phyloP scores from a whole-genome alignment of 176 grass and related monocot genomes.

The Urochloa ruziziensis region DNA sequence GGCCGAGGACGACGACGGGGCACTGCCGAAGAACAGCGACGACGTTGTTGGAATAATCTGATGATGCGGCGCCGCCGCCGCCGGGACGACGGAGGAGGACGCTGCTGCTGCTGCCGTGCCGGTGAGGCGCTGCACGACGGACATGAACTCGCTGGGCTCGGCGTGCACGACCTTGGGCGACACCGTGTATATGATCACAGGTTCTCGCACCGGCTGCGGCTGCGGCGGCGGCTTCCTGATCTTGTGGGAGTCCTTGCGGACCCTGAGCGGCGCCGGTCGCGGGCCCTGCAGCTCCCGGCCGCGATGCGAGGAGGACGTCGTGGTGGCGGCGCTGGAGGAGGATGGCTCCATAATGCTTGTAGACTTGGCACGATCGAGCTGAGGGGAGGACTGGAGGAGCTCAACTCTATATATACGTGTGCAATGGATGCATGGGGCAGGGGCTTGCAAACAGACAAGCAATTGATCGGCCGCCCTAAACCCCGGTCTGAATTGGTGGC shows the following conservation, averaged over 20 bases:
- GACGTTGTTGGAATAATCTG: not conserved
- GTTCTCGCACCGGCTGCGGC: conserved; percentile 29
- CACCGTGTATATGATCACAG: conserved; percentile 61
- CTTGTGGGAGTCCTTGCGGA: conserved; percentile 43
- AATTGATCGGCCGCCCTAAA: too few relatives aligned
- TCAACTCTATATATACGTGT: too few relatives aligned
- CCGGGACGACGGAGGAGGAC: not conserved
- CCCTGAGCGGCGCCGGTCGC: conserved; percentile 49
- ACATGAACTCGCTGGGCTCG: conserved; percentile 57
- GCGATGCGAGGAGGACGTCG: not conserved
- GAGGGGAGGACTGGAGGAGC: too few relatives aligned
- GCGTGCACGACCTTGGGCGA: conserved; percentile 63
- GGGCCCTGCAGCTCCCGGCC: conserved; percentile 53
- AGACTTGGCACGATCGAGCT: not conserved
- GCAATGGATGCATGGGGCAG: too few relatives aligned
- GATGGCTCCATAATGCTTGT: conserved; percentile 16
- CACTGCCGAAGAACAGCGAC: not conserved
- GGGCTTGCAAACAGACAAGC: too few relatives aligned
- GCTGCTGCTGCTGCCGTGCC: not conserved
- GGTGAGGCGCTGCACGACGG: conserved; percentile 70
- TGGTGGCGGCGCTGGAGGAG: not conserved
- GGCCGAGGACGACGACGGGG: not conserved
- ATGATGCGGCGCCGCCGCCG: not conserved
- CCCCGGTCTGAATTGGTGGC: too few relatives aligned
- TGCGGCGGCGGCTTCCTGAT: conserved; percentile 38